Percentiles rank a stretch among this genome's conserved stretches.
Conservation (phyloP, 2,329 filamentous ascomycete genomes). For the Fusarium agapanthi region DNA sequence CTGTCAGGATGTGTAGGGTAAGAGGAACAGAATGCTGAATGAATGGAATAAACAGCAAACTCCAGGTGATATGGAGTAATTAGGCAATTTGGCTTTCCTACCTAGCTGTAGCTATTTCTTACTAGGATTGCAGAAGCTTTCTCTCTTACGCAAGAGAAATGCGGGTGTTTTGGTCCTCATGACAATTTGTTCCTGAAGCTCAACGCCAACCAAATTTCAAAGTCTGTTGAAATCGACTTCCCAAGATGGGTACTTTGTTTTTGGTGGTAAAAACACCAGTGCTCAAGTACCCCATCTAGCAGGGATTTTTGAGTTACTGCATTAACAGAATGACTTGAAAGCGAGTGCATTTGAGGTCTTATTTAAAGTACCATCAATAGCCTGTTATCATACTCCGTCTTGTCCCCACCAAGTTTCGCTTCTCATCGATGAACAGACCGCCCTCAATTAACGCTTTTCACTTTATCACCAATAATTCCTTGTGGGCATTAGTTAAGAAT, state of each 20-base stretch:
- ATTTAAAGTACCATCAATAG: rapidly evolving
- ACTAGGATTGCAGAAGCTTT: rapidly evolving
- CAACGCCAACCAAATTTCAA: no score
- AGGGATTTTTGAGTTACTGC: rapidly evolving
- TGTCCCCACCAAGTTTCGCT: background rate
- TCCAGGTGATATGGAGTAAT: no score
- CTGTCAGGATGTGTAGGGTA: background rate
- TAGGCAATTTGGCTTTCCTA: no score
- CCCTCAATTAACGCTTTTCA: no score
- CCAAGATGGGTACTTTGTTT: rapidly evolving
- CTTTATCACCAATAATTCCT: background rate
- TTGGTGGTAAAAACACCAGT: rapidly evolving
- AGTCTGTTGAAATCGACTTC: no score
- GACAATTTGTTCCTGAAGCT: no score
- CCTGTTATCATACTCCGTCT: rapidly evolving
- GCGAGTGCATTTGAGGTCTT: no score
- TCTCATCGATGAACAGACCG: background rate
- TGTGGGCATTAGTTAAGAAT: rapidly evolving
- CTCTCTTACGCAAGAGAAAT: no score
- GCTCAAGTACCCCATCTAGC: rapidly evolving
- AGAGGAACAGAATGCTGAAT: background rate
- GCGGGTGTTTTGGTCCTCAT: rapidly evolving
- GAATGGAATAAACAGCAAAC: background rate
- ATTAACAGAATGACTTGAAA: background rate
- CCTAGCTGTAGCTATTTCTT: rapidly evolving